Evolutionary conservation across 495 filamentous ascomycete genomes (phyloP), one percentile per base, ranked within the genome.

Genomic region (Penicillium argentinense): DNA sequence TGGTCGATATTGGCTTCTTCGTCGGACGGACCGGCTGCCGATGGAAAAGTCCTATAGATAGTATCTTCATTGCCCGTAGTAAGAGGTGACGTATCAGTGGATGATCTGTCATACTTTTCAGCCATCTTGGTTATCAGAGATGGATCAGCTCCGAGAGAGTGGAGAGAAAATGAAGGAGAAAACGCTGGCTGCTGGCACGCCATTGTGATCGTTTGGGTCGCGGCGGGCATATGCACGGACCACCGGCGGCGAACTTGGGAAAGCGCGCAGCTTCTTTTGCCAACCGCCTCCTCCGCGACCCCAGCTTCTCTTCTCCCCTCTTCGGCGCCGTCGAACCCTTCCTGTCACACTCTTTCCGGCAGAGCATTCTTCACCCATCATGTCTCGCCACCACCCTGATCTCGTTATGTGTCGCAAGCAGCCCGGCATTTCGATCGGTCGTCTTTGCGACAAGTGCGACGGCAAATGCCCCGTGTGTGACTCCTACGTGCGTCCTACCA

Each of bases 331-430:
- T 11, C 26, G 19, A 5, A 32, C 40, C 26, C 32, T 22, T 13
- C 13, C n/a, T n/a, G n/a, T 28, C n/a, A 4, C 28, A 11, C 16
- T 34, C n/a, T 8, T 17, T 17, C n/a, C 13, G 33, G n/a, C n/a
- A n/a, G n/a, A n/a, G n/a, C 7, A 12, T 32, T 49, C 34, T 56
- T 24, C 34, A 53, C 45, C 27, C 34, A 61, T 9, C 33, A 66
- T 68, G 65, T 64, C 64, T 53, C 61, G 57, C 56, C 61, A 74
- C 59, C 63, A 71, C 62, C 64, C 67, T 66, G 93, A 99, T 77
- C 84, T 99, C 50, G 93, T 99, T 56, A 99, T 99, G 93, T 99
- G 93, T 82, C 92, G 95, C 73, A 97, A 97, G 77, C 91, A 96
- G 67, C 76, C 95, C 49, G 93, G 93, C 71, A 97, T 97, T 67